Conservation (phyloP, 2,329 filamentous ascomycete genomes). For the Alternaria consortialis region DNA sequence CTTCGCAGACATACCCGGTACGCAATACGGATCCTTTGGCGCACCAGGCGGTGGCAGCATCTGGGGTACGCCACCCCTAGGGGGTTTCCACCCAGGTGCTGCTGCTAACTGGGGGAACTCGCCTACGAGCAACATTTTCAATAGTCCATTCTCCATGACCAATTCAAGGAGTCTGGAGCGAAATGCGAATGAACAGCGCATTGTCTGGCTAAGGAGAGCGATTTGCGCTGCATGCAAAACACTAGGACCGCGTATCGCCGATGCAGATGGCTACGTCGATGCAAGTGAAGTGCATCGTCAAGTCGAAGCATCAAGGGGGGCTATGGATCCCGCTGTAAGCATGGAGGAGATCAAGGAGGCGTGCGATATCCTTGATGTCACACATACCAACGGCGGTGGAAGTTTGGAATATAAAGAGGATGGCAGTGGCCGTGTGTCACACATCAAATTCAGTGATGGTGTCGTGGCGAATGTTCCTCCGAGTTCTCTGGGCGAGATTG, state of each 20-base stretch:
- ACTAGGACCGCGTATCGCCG: constrained; percentile 56
- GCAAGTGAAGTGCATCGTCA: constrained; percentile 70
- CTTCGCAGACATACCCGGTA: constrained; percentile 46
- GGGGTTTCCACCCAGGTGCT: constrained; percentile 48
- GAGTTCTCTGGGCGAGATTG: constrained; percentile 57
- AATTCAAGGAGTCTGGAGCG: constrained; percentile 36
- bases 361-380: constrained; percentile 89
- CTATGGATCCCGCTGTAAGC: constrained; percentile 64
- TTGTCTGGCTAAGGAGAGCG: constrained; percentile 57
- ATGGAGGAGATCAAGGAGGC: constrained; percentile 80
- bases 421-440: constrained; percentile 51
- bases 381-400: constrained; percentile 83
- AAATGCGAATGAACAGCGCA: constrained; percentile 37
- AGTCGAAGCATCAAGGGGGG: constrained; percentile 70
- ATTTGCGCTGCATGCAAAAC: constrained; percentile 81
- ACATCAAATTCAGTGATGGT: constrained; percentile 56
- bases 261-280: constrained; percentile 72
- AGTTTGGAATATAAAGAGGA: constrained; percentile 74
- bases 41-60: constrained; percentile 45
- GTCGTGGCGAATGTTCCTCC: constrained; percentile 26
- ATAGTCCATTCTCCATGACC: constrained; percentile 40
- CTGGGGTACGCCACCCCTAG: constrained; percentile 55
- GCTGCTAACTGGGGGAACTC: constrained; percentile 53
- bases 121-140: constrained; percentile 47
- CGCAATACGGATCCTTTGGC: constrained; percentile 47